Evolutionary conservation across 352 stramenopile species (phyloP), one percentile per base, ranked within the genome.

Genomic region (Phytophthora rubi): DNA sequence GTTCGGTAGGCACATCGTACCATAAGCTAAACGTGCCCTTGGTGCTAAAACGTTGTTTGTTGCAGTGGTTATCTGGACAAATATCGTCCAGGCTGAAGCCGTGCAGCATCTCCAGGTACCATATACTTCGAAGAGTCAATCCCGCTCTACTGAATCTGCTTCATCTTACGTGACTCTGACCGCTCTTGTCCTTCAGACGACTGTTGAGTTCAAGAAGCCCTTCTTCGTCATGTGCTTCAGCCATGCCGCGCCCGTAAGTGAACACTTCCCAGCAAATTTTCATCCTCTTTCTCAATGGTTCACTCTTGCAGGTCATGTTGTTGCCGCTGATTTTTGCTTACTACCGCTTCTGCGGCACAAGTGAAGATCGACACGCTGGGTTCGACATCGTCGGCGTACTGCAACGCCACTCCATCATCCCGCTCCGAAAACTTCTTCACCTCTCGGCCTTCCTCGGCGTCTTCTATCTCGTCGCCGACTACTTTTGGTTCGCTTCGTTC

Each of bases 401-500:
- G 5, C 53, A 71, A 16, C 77, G 75, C 12, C 75, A 86, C 65
- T 82, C 68, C 28, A 70, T 77, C 16, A 12, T 85, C 15, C 75
- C 76, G 9, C 51, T 79, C 1, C 21, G 9, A 0, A 49, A 71
- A n/a, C 42, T 87, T 6, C 0, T 78, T 42, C 59, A 61, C 1
- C 65, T 82, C 12, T 77, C 81, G 1, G 66, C 62, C 2, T 75
- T 81, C 44, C 69, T 89, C 23, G 81, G 72, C 30, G 35, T 75
- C 2, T 83, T 87, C 71, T 87, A 85, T 63, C 76, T 75, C 51
- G 56, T 79, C 2, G 73, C 77, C 30, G 77, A 90, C 59, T 90
- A 86, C 76, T 87, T 90, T 42, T 88, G 79, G 82, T 90, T 83
- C 61, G 73, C 77, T 3, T 70, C 82, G 23, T 57, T 90, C 5